A percentile compares a stretch with the other conserved stretches of the same genome.
Conservation (phyloP, 2,329 filamentous ascomycete genomes). For the Talaromyces amestolkiae region DNA sequence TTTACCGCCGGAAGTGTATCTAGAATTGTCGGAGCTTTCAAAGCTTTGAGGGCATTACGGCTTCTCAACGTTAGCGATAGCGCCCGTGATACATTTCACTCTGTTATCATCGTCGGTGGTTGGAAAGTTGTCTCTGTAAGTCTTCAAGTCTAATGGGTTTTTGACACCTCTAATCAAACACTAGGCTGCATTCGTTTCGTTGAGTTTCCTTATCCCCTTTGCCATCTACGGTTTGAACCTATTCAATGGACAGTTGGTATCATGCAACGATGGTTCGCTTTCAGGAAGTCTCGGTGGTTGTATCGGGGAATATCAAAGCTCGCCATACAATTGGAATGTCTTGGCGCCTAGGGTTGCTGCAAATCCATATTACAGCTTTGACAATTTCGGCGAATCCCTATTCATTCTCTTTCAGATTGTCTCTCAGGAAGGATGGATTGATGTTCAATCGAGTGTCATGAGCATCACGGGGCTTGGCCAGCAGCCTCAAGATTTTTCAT, state of each 20-base stretch:
- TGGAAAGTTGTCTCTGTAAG: conserved; percentile 86
- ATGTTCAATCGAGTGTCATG: conserved; percentile 83
- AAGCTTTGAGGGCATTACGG: conserved; percentile 85
- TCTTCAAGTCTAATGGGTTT: conserved; percentile 20
- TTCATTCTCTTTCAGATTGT: conserved; percentile 99
- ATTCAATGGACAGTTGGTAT: conserved; percentile 76
- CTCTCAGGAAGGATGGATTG: conserved; percentile 95
- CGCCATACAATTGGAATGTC: conserved; percentile 80
- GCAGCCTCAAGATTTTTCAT: conserved; percentile 68
- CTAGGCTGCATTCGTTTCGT: conserved; percentile 81
- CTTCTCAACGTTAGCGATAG: conserved; percentile 95
- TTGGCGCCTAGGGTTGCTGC: conserved; percentile 75
- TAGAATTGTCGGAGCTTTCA: conserved; percentile 91
- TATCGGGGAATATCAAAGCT: conserved; percentile 75
- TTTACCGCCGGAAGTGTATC: conserved; percentile 80
- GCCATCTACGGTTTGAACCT: conserved; percentile 93
- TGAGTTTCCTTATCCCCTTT: conserved; percentile 92
- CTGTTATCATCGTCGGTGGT: conserved; percentile 86
- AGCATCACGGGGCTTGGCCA: conserved; percentile 72
- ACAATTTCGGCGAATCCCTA: conserved; percentile 87
- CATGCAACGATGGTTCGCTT: conserved; percentile 71
- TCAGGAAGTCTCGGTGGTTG: conserved; percentile 65
- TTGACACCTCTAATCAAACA: conserved; percentile 1
- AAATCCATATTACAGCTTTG: conserved; percentile 87
- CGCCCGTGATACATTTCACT: conserved; percentile 93